These are phyloP conservation scores for Paecilomyces sp. DNA, from an alignment of 2,329 filamentous ascomycete species.

Conservation along the genomic window DNA sequence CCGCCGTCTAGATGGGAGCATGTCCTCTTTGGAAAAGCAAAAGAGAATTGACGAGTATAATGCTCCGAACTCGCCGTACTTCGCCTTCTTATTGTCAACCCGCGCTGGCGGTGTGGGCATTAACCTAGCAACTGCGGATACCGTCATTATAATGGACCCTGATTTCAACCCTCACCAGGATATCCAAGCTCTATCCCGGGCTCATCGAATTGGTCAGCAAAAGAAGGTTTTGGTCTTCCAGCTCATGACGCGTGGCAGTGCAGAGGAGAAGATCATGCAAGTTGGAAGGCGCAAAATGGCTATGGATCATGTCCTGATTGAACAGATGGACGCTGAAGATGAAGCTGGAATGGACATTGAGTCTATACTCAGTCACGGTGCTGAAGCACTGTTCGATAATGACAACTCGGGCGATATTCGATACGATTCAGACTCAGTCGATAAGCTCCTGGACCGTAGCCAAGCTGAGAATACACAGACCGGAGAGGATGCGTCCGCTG, in stretches of 20 bases:
- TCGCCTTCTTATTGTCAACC: slow-evolving; percentile 89
- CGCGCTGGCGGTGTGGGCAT: slow-evolving; percentile 94
- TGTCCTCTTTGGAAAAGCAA: slow-evolving; percentile 80
- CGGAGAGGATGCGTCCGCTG: slow-evolving; percentile 58
- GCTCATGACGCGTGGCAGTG: slow-evolving; percentile 78
- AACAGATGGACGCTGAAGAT: slow-evolving; percentile 80
- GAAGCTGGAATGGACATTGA: slow-evolving; percentile 73
- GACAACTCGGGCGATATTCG: slow-evolving; percentile 62
- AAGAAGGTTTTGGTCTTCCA: slow-evolving; percentile 95
- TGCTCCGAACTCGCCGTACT: slow-evolving; percentile 70
- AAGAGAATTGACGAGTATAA: slow-evolving; percentile 93
- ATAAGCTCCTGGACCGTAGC: slow-evolving; percentile 82
- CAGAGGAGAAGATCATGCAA: slow-evolving; percentile 94
- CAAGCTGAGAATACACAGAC: slow-evolving; percentile 65
- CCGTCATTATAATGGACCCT: slow-evolving; percentile 92
- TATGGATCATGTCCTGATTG: slow-evolving; percentile 88
- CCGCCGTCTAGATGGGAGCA: slow-evolving; percentile 76
- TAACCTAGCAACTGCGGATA: slow-evolving; percentile 93
- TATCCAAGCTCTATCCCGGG: slow-evolving; percentile 87
- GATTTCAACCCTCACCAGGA: slow-evolving; percentile 99
- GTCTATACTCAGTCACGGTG: slow-evolving; percentile 80
- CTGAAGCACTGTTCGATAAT: slow-evolving; percentile 76
- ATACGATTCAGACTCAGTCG: slow-evolving; percentile 77
- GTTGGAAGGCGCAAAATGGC: slow-evolving; percentile 95
- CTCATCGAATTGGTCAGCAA: slow-evolving; percentile 92